A percentile compares a stretch with the other conserved stretches of the same genome.
These are phyloP conservation scores for Oidium heveae DNA, from an alignment of 2,329 filamentous ascomycete species.

Conservation along the genomic window DNA sequence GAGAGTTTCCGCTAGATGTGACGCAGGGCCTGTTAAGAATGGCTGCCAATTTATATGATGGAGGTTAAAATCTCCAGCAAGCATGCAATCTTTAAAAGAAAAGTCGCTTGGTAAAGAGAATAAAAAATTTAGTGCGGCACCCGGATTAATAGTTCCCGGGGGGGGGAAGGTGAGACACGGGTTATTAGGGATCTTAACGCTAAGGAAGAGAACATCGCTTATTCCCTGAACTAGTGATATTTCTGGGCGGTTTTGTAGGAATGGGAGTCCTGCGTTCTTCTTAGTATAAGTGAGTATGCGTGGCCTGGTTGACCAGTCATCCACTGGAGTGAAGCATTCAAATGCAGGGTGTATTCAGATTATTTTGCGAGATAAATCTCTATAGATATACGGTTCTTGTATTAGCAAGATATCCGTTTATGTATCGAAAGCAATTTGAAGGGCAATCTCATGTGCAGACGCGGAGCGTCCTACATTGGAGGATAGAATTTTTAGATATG, in stretches of 20 bases:
- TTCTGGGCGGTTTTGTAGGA: not conserved
- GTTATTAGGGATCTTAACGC: not conserved
- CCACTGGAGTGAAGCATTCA: not conserved
- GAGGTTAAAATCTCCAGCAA: too few species aligned
- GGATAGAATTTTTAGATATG: not conserved
- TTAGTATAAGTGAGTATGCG: not conserved
- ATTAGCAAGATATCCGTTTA: not conserved
- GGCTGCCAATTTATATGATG: too few species aligned
- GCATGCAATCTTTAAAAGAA: too few species aligned
- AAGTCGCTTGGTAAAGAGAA: too few species aligned
- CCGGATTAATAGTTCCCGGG: too few species aligned
- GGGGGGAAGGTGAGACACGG: not conserved
- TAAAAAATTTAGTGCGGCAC: too few species aligned
- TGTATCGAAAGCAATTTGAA: not conserved
- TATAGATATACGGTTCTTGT: not conserved
- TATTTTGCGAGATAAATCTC: not conserved
- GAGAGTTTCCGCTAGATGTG: not conserved
- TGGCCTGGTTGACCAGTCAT: not conserved
- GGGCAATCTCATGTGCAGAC: too few species aligned
- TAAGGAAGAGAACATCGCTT: not conserved
- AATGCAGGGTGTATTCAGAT: not conserved
- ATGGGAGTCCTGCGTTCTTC: not conserved
- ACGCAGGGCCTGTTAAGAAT: too few species aligned
- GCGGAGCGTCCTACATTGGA: not conserved
- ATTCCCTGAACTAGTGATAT: not conserved